Evolutionary conservation across 805 yeast genomes (phyloP), one percentile per base, ranked within the genome.

Genomic region (Teunomyces pallodes): DNA sequence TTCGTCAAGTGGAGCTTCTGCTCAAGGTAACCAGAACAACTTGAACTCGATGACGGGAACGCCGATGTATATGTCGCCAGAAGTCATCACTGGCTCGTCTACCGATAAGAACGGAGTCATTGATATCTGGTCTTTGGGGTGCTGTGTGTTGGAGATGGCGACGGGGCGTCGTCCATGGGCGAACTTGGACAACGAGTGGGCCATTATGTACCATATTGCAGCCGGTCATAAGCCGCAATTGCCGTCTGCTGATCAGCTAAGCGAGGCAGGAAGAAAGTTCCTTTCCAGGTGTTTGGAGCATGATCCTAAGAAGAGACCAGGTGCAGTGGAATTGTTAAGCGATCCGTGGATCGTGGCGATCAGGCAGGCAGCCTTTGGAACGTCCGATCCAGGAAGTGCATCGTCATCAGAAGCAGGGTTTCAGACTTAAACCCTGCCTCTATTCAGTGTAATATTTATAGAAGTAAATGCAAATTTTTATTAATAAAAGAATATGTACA

Each of bases 31-130:
- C 24, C 43, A 48, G 14, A 50, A 65, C 46, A 72, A 67, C 46
- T 56, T 66, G 51, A 74, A 71, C 49, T 72, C 80, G 27, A 77
- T 87, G 74, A 84, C 96, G 2, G 99, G 99, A 35, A 94, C 99
- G 0, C 98, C 98, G 12, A 94, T 92, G 97, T 94, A 94, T 69
- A 92, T 94, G 98, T 90, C 98, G 0, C 99, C 99, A 0, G 99
- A 94, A 60, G 87, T 89, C 0, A 89, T 94, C 49, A 88, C 94
- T 1, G 97, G 97, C 2, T 75, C 80, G 5, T 66, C 76, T 1
- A 61, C 77, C 1, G 86, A 84, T 30, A 72, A 75, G 47, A 80
- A 76, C 54, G 91, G 91, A 2, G 82, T 84, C 3, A 79, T 71
- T 42, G 99, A 94, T 69, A 87, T 94, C 30, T 94, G 99, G 99